phyloP scores from a whole-genome alignment of 2,329 filamentous ascomycete genomes.

The Cladosporium velox region DNA sequence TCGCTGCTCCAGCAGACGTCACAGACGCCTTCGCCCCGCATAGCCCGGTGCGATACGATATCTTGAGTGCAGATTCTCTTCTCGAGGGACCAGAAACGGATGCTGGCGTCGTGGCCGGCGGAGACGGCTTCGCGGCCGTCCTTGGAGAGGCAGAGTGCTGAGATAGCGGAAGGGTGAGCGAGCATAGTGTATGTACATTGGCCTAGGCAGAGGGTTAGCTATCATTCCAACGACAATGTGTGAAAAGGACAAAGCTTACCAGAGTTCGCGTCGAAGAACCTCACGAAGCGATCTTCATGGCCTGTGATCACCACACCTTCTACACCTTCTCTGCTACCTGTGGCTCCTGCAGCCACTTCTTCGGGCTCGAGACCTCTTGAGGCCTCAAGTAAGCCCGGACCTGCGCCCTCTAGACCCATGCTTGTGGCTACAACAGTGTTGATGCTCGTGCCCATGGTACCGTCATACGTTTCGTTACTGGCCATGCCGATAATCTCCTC shows the following conservation, averaged over 20 bases:
- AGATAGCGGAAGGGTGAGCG: conserved; percentile 90
- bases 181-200: conserved; percentile 99
- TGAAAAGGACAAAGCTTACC: conserved; percentile 62
- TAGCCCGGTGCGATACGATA: conserved; percentile 86
- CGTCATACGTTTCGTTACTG: conserved; percentile 90
- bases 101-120: conserved; percentile 89
- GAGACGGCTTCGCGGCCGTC: conserved; percentile 94
- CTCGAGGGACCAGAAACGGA: conserved; percentile 96
- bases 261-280: conserved; percentile 98
- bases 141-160: conserved; percentile 85
- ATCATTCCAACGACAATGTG: not conserved
- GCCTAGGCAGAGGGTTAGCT: conserved; percentile 55
- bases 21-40: conserved; percentile 95
- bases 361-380: conserved; percentile 71
- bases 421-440: conserved; percentile 84
- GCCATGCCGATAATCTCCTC: conserved; percentile 93
- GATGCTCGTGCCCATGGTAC: conserved; percentile 77
- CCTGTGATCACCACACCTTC: conserved; percentile 95
- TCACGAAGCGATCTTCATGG: conserved; percentile 92
- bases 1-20: conserved; percentile 95
- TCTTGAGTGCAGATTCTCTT: conserved; percentile 95
- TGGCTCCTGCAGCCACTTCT: conserved; percentile 73
- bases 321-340: conserved; percentile 71
- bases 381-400: conserved; percentile 57
- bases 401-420: conserved; percentile 69